Percentiles rank a stretch among this genome's conserved stretches.
phyloP scores from a whole-genome alignment of 495 filamentous ascomycete genomes.

The Tuber umbilicatum region DNA sequence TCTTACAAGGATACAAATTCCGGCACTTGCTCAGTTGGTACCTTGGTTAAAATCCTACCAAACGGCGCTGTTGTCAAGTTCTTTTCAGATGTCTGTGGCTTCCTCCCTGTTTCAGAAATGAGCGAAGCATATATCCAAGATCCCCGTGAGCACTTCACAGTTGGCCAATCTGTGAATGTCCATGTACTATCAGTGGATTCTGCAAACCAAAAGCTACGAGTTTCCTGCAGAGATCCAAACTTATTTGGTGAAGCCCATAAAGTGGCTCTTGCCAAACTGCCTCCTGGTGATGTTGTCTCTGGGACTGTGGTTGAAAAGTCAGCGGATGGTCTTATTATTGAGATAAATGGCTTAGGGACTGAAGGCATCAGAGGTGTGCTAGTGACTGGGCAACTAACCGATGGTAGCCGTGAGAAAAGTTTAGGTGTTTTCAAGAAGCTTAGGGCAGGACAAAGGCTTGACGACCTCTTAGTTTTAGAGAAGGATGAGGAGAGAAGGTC shows the following conservation, averaged over 20 bases:
- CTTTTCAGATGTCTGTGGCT: conserved; percentile 72
- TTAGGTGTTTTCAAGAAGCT: conserved; percentile 67
- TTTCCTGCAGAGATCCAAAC: conserved; percentile 87
- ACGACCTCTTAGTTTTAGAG: conserved; percentile 74
- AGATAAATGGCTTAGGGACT: conserved; percentile 51
- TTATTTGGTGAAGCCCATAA: conserved; percentile 68
- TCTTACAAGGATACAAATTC: conserved; percentile 63
- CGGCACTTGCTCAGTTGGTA: conserved; percentile 72
- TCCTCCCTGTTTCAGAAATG: conserved; percentile 91
- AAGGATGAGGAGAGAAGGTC: conserved; percentile 67
- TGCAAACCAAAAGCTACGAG: conserved; percentile 61
- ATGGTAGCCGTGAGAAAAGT: conserved; percentile 70
- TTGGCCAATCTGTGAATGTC: conserved; percentile 84
- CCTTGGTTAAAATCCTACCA: conserved; percentile 67
- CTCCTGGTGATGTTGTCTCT: conserved; percentile 62
- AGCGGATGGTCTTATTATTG: conserved; percentile 67
- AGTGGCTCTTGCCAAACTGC: conserved; percentile 62
- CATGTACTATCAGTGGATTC: conserved; percentile 72
- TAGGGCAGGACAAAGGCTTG: conserved; percentile 69
- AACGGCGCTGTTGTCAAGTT: conserved; percentile 89
- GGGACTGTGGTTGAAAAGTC: conserved; percentile 81
- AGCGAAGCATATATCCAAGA: conserved; percentile 91
- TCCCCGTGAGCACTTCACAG: conserved; percentile 77
- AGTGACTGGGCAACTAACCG: conserved; percentile 68
- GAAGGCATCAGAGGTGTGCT: conserved; percentile 68